Conservation (phyloP, 257 asterid genomes). For the Petunia axillaris region DNA sequence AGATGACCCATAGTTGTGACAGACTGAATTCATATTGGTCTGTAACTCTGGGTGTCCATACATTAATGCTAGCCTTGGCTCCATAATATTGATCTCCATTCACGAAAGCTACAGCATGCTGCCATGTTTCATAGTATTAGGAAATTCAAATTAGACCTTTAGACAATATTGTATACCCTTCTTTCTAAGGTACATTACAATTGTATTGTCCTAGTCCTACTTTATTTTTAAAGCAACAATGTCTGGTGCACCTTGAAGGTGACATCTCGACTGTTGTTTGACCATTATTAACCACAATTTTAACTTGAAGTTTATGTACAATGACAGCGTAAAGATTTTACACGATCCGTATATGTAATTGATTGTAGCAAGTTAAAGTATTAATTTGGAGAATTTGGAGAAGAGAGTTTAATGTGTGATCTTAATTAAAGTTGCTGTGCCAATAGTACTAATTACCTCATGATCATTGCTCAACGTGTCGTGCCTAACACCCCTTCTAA, state of each 20-base stretch:
- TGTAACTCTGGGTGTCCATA: constrained; percentile 87
- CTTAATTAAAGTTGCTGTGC: neutral
- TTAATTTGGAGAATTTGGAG: too few species aligned
- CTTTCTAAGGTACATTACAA: neutral
- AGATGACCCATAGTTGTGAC: constrained; percentile 89
- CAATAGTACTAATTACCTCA: constrained; percentile 53
- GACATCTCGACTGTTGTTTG: neutral
- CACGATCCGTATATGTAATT: too few species aligned
- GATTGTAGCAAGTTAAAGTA: too few species aligned
- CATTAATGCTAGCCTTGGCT: constrained; percentile 90
- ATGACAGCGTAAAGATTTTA: too few species aligned
- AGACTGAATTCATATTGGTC: constrained; percentile 88
- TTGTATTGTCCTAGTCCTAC: neutral
- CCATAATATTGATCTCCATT: constrained; percentile 87
- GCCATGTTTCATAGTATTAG: constrained; percentile 19
- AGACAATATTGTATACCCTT: neutral
- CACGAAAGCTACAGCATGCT: constrained; percentile 96
- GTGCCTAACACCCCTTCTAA: constrained; percentile 61
- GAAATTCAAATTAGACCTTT: neutral
- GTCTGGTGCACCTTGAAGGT: neutral
- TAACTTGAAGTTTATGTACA: neutral
- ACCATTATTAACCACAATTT: neutral
- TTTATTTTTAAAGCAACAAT: neutral
- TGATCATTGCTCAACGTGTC: constrained; percentile 83
- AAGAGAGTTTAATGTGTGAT: too few species aligned